phyloP scores from a whole-genome alignment of 805 yeast genomes.

The Kluyveromyces nonfermentans region DNA sequence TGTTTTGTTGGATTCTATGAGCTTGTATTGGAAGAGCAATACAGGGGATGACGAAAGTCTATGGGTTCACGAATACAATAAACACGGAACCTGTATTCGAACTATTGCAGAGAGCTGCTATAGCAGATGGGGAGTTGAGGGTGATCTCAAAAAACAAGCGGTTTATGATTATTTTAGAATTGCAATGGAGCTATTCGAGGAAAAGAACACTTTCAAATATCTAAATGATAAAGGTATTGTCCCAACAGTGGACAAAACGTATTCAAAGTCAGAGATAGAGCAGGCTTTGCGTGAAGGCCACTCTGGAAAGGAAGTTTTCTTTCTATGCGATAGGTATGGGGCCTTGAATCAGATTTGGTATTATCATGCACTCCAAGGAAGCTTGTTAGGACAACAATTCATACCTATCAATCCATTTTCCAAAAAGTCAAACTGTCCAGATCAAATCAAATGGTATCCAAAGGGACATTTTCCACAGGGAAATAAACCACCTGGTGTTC shows the following conservation, averaged over 20 bases:
- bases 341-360: conserved; percentile 57
- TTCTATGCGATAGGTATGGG: conserved; percentile 47
- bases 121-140: conserved; percentile 23
- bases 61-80: conserved; percentile 90
- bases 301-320: conserved; percentile 44
- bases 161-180: conserved; percentile 65
- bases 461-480: conserved; percentile 36
- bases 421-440: conserved; percentile 53
- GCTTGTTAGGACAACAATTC: conserved; percentile 57
- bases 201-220: conserved; percentile 59
- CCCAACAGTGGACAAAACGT: conserved; percentile 52
- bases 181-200: conserved; percentile 47
- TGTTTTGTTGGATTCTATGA: conserved; percentile 50
- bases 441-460: conserved; percentile 57
- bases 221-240: conserved; percentile 58
- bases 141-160: conserved; percentile 20
- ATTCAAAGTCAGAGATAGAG: conserved; percentile 46
- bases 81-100: conserved; percentile 87
- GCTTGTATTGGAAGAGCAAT: conserved; percentile 60
- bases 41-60: conserved; percentile 57
- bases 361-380: conserved; percentile 64
- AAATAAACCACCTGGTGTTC: conserved; percentile 11
- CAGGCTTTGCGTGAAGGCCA: conserved; percentile 42
- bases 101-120: conserved; percentile 73
- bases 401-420: conserved; percentile 50